These are phyloP conservation scores for Balamuthia mandrillaris DNA, from an alignment of 208 protist genomes.

Conservation along the genomic window DNA sequence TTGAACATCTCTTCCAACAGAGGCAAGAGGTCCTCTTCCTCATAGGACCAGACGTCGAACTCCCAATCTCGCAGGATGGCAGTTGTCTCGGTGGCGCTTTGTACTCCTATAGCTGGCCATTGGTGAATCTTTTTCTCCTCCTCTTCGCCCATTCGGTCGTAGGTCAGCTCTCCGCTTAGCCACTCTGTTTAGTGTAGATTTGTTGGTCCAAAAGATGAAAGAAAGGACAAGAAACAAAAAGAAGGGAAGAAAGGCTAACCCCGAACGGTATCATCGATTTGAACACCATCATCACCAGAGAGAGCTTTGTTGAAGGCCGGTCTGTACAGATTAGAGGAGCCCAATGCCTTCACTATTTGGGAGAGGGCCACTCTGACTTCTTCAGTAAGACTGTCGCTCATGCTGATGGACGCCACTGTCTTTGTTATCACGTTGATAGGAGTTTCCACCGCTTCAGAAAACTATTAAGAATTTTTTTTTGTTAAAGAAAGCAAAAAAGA, in stretches of 20 bases:
- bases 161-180: background rate
- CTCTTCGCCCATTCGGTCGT: background rate
- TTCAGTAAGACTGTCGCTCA: background rate
- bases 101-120: background rate
- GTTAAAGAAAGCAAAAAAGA: background rate
- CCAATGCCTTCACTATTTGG: slow-evolving; percentile 13
- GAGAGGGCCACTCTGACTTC: background rate
- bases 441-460: slow-evolving; percentile 12
- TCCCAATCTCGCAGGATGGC: background rate
- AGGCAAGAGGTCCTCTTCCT: background rate
- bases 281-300: no score
- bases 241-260: no score
- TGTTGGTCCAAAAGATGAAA: no score
- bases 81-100: background rate
- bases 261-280: no score
- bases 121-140: background rate
- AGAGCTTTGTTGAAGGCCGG: slow-evolving; percentile 18
- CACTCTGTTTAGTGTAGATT: no score
- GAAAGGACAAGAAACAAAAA: no score
- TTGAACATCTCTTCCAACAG: slow-evolving; percentile 22
- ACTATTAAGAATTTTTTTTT: background rate
- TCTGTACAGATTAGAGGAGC: slow-evolving; percentile 28
- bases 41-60: slow-evolving; percentile 32
- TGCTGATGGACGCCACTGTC: background rate
- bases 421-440: slow-evolving; percentile 29